Base-by-base conservation (phyloP, 805 yeast genomes). In the Diddensiella caesifluorescens region DNA sequence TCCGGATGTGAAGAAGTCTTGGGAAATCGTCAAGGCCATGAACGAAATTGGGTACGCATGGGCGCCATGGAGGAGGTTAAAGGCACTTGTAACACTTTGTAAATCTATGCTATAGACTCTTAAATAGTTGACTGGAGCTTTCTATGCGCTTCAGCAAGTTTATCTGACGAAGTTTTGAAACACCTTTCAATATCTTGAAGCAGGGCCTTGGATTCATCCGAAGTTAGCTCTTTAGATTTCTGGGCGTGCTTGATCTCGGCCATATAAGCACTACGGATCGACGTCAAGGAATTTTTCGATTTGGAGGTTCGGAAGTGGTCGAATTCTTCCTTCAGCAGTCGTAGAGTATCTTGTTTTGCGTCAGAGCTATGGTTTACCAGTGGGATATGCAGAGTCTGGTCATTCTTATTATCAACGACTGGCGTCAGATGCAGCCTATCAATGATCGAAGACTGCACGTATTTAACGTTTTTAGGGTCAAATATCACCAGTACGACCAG, bases 21-120 rank as follows among this genome's bases (percentile, higher is more conserved):
- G 97, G 97, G 71, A 70, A 15, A 84, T 92, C 65, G 92, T 92
- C 4, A 74, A 74, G 45, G 79, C 85, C 26, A 73, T 92, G 61
- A 89, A 88, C 56, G 73, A 74, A 30, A 90, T 89, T 19, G 94
- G 95, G 20, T 92, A 92, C 51, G 61, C 9, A 42, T 64, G 39
- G 77, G 90, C 39, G 22, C 39, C 28, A 49, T 84, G 95, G 92
- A 78, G 77, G 48, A 35, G 51, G 32, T 7, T 52, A 16, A 41
- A 40, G 37, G 53, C 54, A 12, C 21, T 52, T 15, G 27, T 38
- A 35, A 28, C 43, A 16, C 42, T 31, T 20, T 22, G 16, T 12
- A 35, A 13, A n/a, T n/a, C 27, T 22, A 21, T 21, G 10, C 35
- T 10, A 18, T 29, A 7, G 12, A n/a, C 16, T 29, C 12, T 7